phyloP scores from a whole-genome alignment of 805 yeast species.

The Wickerhamiella allomyrinae region DNA sequence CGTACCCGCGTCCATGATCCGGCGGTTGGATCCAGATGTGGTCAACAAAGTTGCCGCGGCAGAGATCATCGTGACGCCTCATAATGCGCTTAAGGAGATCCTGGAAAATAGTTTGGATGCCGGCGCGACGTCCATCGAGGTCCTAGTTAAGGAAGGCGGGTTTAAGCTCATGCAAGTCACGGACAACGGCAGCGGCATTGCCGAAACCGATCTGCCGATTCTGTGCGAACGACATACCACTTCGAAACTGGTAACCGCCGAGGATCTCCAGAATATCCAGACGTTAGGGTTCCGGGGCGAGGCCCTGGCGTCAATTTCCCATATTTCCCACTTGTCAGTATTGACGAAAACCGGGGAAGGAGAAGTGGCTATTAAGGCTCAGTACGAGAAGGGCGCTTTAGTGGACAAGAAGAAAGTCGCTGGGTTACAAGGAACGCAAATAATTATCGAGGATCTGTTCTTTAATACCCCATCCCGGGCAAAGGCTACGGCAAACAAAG shows the following conservation, averaged over 20 bases:
- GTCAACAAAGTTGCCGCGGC: conserved; percentile 94
- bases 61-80: conserved; percentile 85
- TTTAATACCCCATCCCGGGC: conserved; percentile 75
- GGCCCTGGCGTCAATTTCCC: conserved; percentile 88
- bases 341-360: conserved; percentile 52
- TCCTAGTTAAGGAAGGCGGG: conserved; percentile 85
- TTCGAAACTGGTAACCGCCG: conserved; percentile 60
- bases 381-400: conserved; percentile 54
- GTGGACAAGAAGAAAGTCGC: conserved; percentile 52
- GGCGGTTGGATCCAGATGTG: conserved; percentile 50
- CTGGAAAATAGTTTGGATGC: conserved; percentile 91
- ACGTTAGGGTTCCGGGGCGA: conserved; percentile 96
- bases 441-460: conserved; percentile 75
- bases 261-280: conserved; percentile 52
- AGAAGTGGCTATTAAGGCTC: conserved; percentile 55
- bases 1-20: conserved; percentile 3
- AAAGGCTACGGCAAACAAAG: conserved; percentile 34
- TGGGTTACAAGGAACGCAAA: conserved; percentile 75
- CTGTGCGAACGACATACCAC: conserved; percentile 91
- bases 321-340: conserved; percentile 69
- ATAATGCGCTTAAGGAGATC: conserved; percentile 86
- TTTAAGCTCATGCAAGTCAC: conserved; percentile 70
- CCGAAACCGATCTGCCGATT: conserved; percentile 50
- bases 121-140: conserved; percentile 53
- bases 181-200: conserved; percentile 81